A percentile compares a stretch with the other conserved stretches of the same genome.
Evolutionary conservation across 208 protist species (phyloP).

Genomic region (Leishmania arabica): DNA sequence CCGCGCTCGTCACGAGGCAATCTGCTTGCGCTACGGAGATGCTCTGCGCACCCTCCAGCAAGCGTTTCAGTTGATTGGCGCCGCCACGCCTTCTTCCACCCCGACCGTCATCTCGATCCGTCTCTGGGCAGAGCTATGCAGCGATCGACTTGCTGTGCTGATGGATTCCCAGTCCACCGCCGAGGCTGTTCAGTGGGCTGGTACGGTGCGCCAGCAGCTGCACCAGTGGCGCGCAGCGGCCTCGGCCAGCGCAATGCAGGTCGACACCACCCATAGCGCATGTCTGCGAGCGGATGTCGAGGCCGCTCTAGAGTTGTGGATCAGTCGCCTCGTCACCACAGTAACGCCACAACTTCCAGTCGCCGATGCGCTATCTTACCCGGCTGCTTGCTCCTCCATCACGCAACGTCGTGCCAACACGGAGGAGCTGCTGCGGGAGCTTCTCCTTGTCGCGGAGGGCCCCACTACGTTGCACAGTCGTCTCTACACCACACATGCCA

Average conservation of each 20-base stretch:
- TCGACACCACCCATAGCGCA: slow-evolving; percentile 1
- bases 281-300: slow-evolving; percentile 14
- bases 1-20: slow-evolving; percentile 8
- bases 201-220: slow-evolving; percentile 14
- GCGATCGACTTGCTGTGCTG: slow-evolving; percentile 11
- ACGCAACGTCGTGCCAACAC: background rate
- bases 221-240: slow-evolving; percentile 8
- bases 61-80: slow-evolving; percentile 8
- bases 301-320: slow-evolving; percentile 19
- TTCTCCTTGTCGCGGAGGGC: slow-evolving; percentile 13
- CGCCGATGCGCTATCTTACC: background rate
- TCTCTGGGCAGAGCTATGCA: slow-evolving; percentile 22
- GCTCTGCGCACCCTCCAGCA: slow-evolving; percentile 20
- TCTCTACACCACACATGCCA: slow-evolving; percentile 5
- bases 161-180: background rate
- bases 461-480: slow-evolving; percentile 4
- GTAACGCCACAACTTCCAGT: slow-evolving; percentile 8
- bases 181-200: slow-evolving; percentile 19
- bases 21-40: slow-evolving; percentile 14
- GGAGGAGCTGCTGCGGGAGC: slow-evolving; percentile 12
- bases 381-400: background rate
- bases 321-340: background rate
- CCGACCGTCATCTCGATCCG: slow-evolving; percentile 5
- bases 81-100: background rate
- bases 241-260: background rate